Evolutionary conservation across 2,329 filamentous ascomycete genomes (phyloP).

Genomic region (Iodosphaeria phyllophila): DNA sequence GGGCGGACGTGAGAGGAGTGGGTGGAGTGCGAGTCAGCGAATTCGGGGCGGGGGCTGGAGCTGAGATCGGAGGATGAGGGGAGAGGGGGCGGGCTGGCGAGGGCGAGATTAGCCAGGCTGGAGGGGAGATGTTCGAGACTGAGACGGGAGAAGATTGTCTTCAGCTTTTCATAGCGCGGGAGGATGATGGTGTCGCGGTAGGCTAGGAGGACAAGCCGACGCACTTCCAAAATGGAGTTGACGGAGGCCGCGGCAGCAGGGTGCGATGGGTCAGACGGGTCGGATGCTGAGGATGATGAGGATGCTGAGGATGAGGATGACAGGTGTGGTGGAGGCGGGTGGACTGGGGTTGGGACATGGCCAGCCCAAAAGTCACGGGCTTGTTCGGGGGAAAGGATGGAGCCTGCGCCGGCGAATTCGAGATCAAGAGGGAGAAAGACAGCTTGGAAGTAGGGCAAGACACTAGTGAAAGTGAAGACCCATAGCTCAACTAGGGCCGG

Average conservation of each 20-base stretch:
- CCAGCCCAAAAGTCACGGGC: slow-evolving; percentile 83
- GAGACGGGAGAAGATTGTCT: slow-evolving; percentile 75
- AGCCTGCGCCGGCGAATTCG: slow-evolving; percentile 73
- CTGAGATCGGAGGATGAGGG: slow-evolving; percentile 17
- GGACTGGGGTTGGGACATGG: too few species aligned
- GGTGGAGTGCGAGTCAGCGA: slow-evolving; percentile 16
- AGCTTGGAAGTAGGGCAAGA: slow-evolving; percentile 85
- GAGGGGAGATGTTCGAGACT: slow-evolving; percentile 59
- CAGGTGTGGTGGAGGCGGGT: too few species aligned
- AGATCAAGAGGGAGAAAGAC: slow-evolving; percentile 87
- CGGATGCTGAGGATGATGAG: slow-evolving; percentile 10
- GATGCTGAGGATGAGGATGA: too few species aligned
- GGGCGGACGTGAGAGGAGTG: slow-evolving; percentile 41
- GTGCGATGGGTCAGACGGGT: slow-evolving; percentile 16
- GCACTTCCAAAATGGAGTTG: slow-evolving; percentile 52
- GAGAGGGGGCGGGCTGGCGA: slow-evolving; percentile 33
- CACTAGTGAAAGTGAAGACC: slow-evolving; percentile 79
- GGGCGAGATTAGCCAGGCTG: slow-evolving; percentile 28
- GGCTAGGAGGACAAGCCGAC: slow-evolving; percentile 70
- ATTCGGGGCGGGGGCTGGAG: slow-evolving; percentile 3
- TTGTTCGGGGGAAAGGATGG: slow-evolving; percentile 59
- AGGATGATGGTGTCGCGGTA: slow-evolving; percentile 83
- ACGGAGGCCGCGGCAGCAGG: slow-evolving; percentile 27
- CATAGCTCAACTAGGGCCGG: slow-evolving; percentile 83
- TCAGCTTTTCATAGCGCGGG: slow-evolving; percentile 73